Percentiles rank a stretch among this genome's conserved stretches.
Evolutionary conservation across 129 eudicot species (phyloP).

Genomic region (Sambucus nigra): DNA sequence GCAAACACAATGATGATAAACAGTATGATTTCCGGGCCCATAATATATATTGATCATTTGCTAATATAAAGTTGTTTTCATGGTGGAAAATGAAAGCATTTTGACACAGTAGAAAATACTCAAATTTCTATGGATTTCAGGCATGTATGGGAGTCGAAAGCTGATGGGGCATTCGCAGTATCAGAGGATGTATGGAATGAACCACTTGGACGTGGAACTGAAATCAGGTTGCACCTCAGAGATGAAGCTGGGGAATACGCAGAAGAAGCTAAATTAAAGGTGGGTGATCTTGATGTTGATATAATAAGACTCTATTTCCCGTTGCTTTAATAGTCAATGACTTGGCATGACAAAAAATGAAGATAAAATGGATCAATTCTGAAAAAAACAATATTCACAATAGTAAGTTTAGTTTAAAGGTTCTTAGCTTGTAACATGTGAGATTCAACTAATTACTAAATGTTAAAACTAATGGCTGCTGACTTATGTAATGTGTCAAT

Average conservation of each 20-base stretch:
- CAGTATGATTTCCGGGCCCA: constrained; percentile 43
- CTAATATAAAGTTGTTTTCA: neutral
- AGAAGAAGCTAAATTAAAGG: constrained; percentile 83
- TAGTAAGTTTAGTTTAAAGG: too few species aligned
- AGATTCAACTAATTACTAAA: too few species aligned
- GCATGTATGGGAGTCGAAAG: constrained; percentile 98
- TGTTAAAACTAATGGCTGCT: too few species aligned
- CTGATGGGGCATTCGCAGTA: constrained; percentile 93
- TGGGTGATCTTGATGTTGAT: constrained; percentile 5
- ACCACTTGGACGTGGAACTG: constrained; percentile 98
- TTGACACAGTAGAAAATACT: too few species aligned
- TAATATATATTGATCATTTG: neutral
- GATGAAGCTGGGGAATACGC: constrained; percentile 94
- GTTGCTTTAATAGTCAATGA: too few species aligned
- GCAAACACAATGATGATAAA: constrained; percentile 94
- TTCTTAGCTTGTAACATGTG: too few species aligned
- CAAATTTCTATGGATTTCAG: constrained; percentile 27
- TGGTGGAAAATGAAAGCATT: neutral
- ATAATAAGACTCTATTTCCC: neutral
- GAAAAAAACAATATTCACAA: too few species aligned
- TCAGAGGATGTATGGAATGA: constrained; percentile 94
- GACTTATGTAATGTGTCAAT: too few species aligned
- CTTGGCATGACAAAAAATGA: neutral
- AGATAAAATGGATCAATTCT: too few species aligned
- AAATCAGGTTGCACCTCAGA: constrained; percentile 86